Evolutionary conservation across 306 rosid species (phyloP).

Genomic region (Lotus japonicus): DNA sequence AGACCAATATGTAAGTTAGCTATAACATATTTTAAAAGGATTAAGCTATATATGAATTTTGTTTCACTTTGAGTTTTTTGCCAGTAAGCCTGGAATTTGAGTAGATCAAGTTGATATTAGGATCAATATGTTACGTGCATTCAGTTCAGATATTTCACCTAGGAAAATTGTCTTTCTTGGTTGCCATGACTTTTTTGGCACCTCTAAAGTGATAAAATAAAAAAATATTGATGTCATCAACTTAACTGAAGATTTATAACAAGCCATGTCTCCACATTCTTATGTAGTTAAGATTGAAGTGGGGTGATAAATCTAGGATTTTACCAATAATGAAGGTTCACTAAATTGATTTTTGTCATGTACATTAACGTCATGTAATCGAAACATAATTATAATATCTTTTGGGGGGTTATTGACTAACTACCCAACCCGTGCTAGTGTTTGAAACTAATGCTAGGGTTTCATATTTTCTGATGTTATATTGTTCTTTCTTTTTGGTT

Average conservation of each 20-base stretch:
- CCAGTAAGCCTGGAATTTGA: background rate
- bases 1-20: constrained; percentile 75
- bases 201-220: too few species aligned
- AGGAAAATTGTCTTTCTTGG: background rate
- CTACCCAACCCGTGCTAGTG: background rate
- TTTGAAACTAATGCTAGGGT: background rate
- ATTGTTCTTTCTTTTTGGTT: background rate
- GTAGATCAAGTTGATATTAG: too few species aligned
- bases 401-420: background rate
- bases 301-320: too few species aligned
- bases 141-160: background rate
- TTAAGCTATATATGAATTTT: background rate
- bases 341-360: too few species aligned
- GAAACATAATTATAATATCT: background rate
- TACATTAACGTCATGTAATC: background rate
- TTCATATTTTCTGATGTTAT: background rate
- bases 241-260: too few species aligned
- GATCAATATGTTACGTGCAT: too few species aligned
- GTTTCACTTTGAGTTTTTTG: background rate
- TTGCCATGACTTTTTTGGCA: background rate
- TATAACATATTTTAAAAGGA: background rate
- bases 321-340: background rate
- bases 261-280: background rate
- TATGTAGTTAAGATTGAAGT: background rate
- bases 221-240: too few species aligned